phyloP scores from a whole-genome alignment of 176 grass and related monocot genomes.

The Musa acuminata region DNA sequence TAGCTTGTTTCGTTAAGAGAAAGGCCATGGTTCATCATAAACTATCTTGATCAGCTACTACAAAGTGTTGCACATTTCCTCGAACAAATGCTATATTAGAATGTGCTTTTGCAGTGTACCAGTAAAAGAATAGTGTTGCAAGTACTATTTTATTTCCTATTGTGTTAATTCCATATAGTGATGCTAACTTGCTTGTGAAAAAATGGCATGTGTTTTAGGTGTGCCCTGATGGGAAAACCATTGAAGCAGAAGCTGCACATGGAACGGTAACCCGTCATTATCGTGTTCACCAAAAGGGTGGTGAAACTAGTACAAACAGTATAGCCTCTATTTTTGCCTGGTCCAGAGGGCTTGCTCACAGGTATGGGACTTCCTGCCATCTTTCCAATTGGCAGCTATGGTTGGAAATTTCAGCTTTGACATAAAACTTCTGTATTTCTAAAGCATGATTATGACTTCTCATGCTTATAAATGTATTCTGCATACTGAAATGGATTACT shows the following conservation, averaged over 20 bases:
- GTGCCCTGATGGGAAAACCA: slow-evolving; percentile 63
- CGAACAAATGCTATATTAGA: too few relatives aligned
- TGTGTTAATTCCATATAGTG: not conserved
- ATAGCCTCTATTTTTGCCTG: slow-evolving; percentile 82
- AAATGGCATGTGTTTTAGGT: slow-evolving; percentile 28
- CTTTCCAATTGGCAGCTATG: not conserved
- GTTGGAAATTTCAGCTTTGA: not conserved
- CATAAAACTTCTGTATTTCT: too few relatives aligned
- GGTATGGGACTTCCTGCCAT: slow-evolving; percentile 16
- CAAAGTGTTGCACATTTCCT: too few relatives aligned
- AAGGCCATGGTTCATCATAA: not conserved
- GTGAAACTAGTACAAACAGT: slow-evolving; percentile 81
- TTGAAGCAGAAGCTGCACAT: slow-evolving; percentile 80
- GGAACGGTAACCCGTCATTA: slow-evolving; percentile 71
- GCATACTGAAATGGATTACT: too few relatives aligned
- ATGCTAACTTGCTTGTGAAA: not conserved
- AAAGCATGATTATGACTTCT: too few relatives aligned
- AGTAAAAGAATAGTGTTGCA: too few relatives aligned
- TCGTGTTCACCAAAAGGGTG: slow-evolving; percentile 54
- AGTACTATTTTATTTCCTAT: too few relatives aligned
- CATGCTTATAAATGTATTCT: too few relatives aligned
- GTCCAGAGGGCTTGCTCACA: slow-evolving; percentile 58
- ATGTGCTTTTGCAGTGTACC: not conserved
- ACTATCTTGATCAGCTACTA: too few relatives aligned
- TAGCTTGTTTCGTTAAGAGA: not conserved